Conservation (phyloP, 441 rosid genomes). For the Flueggea neowawraea region DNA sequence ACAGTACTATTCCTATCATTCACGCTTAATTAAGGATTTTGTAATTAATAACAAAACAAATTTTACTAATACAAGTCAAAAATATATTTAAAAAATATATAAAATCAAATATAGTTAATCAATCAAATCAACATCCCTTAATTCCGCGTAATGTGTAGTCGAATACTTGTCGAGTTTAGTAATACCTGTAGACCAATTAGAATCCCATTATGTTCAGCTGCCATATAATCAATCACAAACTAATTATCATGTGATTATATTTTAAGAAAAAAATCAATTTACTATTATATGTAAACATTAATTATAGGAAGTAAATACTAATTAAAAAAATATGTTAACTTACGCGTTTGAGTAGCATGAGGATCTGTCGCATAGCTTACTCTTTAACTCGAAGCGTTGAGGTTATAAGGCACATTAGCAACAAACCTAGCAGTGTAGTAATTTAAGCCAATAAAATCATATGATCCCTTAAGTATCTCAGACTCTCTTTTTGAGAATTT, state of each 20-base stretch:
- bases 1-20: no score
- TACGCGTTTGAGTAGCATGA: constrained; percentile 20
- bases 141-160: no score
- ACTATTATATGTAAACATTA: not conserved
- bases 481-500: constrained; percentile 32
- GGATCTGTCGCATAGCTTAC: constrained; percentile 32
- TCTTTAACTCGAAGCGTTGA: not conserved
- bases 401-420: constrained; percentile 2
- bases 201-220: constrained; percentile 34
- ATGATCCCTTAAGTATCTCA: constrained; percentile 31
- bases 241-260: not conserved
- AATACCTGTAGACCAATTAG: constrained; percentile 26
- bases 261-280: not conserved
- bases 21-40: no score
- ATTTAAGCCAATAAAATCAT: constrained; percentile 51
- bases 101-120: no score
- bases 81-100: no score
- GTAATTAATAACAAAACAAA: no score
- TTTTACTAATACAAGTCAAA: no score
- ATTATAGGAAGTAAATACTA: no score
- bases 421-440: constrained; percentile 41
- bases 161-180: no score
- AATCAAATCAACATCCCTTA: no score
- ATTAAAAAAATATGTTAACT: not conserved
- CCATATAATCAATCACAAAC: no score